Evolutionary conservation across 179 eudicot species (phyloP).

Genomic region (Silene noctiflora): DNA sequence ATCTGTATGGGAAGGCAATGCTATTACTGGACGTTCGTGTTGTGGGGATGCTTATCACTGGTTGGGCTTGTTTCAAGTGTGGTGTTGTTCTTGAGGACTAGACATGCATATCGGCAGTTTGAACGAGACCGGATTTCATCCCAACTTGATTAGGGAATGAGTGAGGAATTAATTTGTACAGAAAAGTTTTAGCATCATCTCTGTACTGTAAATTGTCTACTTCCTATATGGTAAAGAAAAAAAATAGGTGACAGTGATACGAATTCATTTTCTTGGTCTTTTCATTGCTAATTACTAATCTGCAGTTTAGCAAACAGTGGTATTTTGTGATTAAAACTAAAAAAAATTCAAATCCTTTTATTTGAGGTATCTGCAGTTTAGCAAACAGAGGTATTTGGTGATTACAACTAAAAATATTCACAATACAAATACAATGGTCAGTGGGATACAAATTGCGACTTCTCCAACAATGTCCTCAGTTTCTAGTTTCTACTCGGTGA

Average conservation of each 20-base stretch:
- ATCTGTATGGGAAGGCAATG: constrained; percentile 80
- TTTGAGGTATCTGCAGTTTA: too few species aligned
- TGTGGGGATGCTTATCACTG: constrained; percentile 69
- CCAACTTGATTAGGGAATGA: constrained; percentile 12
- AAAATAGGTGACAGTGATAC: background rate
- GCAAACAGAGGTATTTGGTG: too few species aligned
- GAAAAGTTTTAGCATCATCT: background rate
- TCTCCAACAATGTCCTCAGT: too few species aligned
- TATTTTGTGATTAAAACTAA: too few species aligned
- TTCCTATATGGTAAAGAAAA: background rate
- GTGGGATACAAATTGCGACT: too few species aligned
- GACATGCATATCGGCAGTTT: constrained; percentile 58
- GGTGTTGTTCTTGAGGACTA: constrained; percentile 68
- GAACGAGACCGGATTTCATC: constrained; percentile 43
- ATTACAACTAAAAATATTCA: too few species aligned
- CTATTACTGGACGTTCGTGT: constrained; percentile 64
- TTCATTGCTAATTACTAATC: too few species aligned
- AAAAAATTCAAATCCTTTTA: too few species aligned
- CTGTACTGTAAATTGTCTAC: background rate
- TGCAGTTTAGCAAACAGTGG: too few species aligned
- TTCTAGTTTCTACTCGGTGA: too few species aligned
- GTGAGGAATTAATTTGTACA: constrained; percentile 13
- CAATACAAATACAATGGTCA: too few species aligned
- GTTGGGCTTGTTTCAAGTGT: constrained; percentile 58
- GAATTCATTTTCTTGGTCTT: background rate